Evolutionary conservation across 2,329 filamentous ascomycete species (phyloP), one percentile per base, ranked within the genome.

Genomic region (Arthrobotrys sinensis): DNA sequence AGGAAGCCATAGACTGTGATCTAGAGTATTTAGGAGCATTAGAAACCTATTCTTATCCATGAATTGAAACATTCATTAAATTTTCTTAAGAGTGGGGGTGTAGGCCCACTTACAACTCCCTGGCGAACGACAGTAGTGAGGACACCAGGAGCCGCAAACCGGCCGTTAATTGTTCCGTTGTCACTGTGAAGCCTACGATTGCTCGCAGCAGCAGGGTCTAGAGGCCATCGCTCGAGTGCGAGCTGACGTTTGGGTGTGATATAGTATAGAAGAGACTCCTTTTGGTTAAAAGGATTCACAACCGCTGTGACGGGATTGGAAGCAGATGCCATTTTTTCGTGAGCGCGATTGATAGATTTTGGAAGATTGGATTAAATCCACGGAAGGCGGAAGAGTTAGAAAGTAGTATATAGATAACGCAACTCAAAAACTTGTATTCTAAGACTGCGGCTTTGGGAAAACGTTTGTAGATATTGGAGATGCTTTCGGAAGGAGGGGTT

Each of bases 81-180:
- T 2, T 28, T 28, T 2, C 24, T 4, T 28, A 28, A 28, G 24
- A 28, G 4, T 2, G 24, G 24, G 24, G 4, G 24, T 55, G 7
- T 50, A n/a, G n/a, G n/a, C n/a, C 4, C 4, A 60, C 53, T 60
- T 60, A 62, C 55, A 2, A 62, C 55, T 45, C 55, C 55, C 55
- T 62, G 55, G 12, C 55, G 55, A 28, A 45, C 12, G 4, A 62
- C 55, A n/a, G 21, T 24, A 16, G 55, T n/a, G 8, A 62, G 24
- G 10, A 62, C 55, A 43, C 55, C 55, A 45, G 55, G 55, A 11
- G 55, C 11, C 8, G 55, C 36, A 24, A 62, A 34, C 7, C 32
- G 21, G 12, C 55, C 55, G 19, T 45, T 45, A 1, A n/a, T 43
- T 4, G 55, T 40, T 24, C 55, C 55, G 28, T 62, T 62, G 11